Percentiles rank a stretch among this genome's conserved stretches.
Conservation (phyloP, 805 yeast genomes). For the Yarrowia deformans region DNA sequence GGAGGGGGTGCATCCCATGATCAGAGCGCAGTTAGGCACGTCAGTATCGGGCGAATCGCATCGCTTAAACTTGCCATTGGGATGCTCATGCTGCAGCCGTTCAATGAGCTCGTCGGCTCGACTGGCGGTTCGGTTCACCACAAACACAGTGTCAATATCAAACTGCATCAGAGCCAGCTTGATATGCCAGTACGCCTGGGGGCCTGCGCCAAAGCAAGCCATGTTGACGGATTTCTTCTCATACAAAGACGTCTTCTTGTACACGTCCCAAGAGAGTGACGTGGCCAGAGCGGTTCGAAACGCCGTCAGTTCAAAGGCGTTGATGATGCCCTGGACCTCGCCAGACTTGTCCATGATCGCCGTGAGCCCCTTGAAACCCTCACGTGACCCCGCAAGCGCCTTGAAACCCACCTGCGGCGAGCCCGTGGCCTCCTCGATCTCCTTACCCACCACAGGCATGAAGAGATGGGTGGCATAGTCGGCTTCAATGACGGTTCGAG, state of each 20-base stretch:
- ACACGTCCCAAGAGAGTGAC: slow-evolving; percentile 29
- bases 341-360: slow-evolving; percentile 31
- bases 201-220: slow-evolving; percentile 28
- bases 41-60: slow-evolving; percentile 4
- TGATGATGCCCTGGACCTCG: slow-evolving; percentile 21
- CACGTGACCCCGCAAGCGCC: slow-evolving; percentile 32
- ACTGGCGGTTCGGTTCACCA: slow-evolving; percentile 26
- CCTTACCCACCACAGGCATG: slow-evolving; percentile 37
- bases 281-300: slow-evolving; percentile 38
- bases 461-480: slow-evolving; percentile 33
- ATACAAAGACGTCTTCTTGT: neutral
- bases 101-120: slow-evolving; percentile 21
- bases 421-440: slow-evolving; percentile 28
- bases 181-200: slow-evolving; percentile 39
- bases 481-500: slow-evolving; percentile 32
- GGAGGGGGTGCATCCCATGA: slow-evolving; percentile 33
- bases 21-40: slow-evolving; percentile 10
- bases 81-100: slow-evolving; percentile 6
- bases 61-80: slow-evolving; percentile 5
- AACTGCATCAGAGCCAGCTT: slow-evolving; percentile 36
- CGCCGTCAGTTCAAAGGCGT: slow-evolving; percentile 34
- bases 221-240: neutral
- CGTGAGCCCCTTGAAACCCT: slow-evolving; percentile 38
- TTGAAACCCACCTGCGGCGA: slow-evolving; percentile 35
- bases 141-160: slow-evolving; percentile 12